Evolutionary conservation across 2,329 filamentous ascomycete genomes (phyloP), one percentile per base, ranked within the genome.

Genomic region (Phyllachora maydis): DNA sequence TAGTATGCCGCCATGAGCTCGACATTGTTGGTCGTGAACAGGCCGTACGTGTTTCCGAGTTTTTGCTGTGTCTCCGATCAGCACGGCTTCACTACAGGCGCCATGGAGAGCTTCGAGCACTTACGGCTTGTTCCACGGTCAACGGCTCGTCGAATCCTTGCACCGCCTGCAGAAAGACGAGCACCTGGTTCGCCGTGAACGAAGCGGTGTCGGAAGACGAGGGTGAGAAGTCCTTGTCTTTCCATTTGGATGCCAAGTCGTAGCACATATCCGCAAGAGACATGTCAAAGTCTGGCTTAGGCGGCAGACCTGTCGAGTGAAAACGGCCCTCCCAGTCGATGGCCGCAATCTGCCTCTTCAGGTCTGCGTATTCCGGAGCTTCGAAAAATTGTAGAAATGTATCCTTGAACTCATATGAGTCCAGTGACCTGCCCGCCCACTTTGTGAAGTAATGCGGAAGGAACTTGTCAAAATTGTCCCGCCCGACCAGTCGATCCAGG

Each of bases 311-410:
- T 0, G 83, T 77, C n/a, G 59, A 60, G 51, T 88, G 90, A 54
- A 92, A 90, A 49, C 77, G 78, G 17, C 59, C 65, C 29, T 95
- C 71, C 88, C 88, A 98, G 45, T 93, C 77, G 23, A 98, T 69
- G 6, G 61, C 54, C 4, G 65, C 58, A 16, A 88, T 56, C 37
- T 75, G 72, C 34, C 68, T 58, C 42, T 58, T 54, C 28, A 68
- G 52, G 3, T 64, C 59, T 3, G 60, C 50, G 38, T 91, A 77
- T 14, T 59, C 61, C 2, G 63, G 50, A 3, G 50, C 50, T 28
- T 62, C 54, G 46, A 93, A 95, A 57, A 92, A 95, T 32, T 76
- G 65, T 17, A 92, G 45, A 24, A 93, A 71, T 1, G 79, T 90
- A 23, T 73, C 58, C 45, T 85, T 91, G 63, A 98, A 98, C 40